Conservation (phyloP, 1,284 basidiomycete species). For the Ceratobasidium sp. region DNA sequence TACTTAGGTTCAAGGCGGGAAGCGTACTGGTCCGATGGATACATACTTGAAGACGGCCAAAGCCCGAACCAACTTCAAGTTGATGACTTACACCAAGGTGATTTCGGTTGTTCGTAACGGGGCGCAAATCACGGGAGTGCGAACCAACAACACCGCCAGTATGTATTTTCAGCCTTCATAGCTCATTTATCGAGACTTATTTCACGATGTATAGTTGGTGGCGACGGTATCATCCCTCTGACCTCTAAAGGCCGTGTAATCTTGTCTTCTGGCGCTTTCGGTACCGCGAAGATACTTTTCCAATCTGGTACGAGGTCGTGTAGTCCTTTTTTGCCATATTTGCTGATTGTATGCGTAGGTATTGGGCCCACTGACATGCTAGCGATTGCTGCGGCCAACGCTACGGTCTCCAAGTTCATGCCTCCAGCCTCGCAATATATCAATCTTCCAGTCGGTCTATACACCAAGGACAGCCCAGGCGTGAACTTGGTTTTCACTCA, state of each 20-base stretch:
- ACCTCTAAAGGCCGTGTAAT: constrained; percentile 70
- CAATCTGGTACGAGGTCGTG: constrained; percentile 56
- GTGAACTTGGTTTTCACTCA: constrained; percentile 73
- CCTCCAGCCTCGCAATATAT: constrained; percentile 69
- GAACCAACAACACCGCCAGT: constrained; percentile 68
- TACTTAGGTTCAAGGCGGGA: constrained; percentile 68
- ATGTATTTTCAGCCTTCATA: neutral
- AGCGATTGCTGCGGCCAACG: constrained; percentile 64
- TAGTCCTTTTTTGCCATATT: neutral
- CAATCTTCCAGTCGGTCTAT: constrained; percentile 68
- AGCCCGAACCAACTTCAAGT: constrained; percentile 68
- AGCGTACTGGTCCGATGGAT: constrained; percentile 70
- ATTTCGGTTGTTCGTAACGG: constrained; percentile 71
- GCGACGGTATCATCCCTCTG: constrained; percentile 68
- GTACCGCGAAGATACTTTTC: constrained; percentile 69
- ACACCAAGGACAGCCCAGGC: constrained; percentile 73
- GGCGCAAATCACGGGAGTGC: constrained; percentile 69
- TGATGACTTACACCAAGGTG: constrained; percentile 65
- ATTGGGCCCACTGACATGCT: constrained; percentile 75
- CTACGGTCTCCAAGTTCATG: constrained; percentile 63
- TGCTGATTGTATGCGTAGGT: constrained; percentile 55
- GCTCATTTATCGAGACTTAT: neutral
- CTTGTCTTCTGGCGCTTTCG: constrained; percentile 69
- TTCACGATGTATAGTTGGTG: constrained; percentile 57
- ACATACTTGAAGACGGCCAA: constrained; percentile 71